phyloP scores from a whole-genome alignment of 1,284 basidiomycete genomes.

The Coriolopsis trogii region DNA sequence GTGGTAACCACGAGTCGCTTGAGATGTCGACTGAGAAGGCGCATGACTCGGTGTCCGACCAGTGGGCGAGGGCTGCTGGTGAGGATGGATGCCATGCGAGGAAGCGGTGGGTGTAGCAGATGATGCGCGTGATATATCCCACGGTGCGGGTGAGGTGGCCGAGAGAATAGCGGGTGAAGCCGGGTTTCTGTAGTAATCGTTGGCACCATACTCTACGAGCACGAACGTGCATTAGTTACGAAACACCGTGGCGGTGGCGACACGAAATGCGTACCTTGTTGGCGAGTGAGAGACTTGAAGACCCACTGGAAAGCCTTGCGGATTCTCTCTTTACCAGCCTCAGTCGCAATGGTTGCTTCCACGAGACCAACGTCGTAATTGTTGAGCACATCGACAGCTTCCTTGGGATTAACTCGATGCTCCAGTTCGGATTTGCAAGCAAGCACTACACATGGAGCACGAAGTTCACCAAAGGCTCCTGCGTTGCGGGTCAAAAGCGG shows the following conservation, averaged over 20 bases:
- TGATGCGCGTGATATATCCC: conserved; percentile 52
- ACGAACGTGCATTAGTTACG: background rate
- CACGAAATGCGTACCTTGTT: conserved; percentile 49
- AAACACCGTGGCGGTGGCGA: background rate
- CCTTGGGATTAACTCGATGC: conserved; percentile 55
- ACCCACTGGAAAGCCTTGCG: conserved; percentile 68
- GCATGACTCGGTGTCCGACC: conserved; percentile 21
- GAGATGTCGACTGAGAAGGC: conserved; percentile 39
- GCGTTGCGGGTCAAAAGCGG: conserved; percentile 4
- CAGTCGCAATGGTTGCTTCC: conserved; percentile 55
- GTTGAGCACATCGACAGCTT: conserved; percentile 49
- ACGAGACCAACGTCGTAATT: conserved; percentile 71
- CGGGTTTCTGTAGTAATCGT: conserved; percentile 54
- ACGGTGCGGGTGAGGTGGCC: conserved; percentile 45
- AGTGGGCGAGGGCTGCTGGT: conserved; percentile 36
- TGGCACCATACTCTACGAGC: conserved; percentile 31
- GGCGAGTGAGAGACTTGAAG: conserved; percentile 57
- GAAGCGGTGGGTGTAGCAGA: conserved; percentile 52
- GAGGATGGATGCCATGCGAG: conserved; percentile 35
- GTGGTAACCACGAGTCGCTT: conserved; percentile 21
- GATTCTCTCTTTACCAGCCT: conserved; percentile 62
- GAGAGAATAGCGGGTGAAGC: conserved; percentile 66
- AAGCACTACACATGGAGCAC: conserved; percentile 65
- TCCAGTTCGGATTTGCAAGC: conserved; percentile 77
- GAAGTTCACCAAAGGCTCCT: conserved; percentile 61